Evolutionary conservation across 129 eudicot species (phyloP), one percentile per base, ranked within the genome.

Genomic region (Centella asiatica): DNA sequence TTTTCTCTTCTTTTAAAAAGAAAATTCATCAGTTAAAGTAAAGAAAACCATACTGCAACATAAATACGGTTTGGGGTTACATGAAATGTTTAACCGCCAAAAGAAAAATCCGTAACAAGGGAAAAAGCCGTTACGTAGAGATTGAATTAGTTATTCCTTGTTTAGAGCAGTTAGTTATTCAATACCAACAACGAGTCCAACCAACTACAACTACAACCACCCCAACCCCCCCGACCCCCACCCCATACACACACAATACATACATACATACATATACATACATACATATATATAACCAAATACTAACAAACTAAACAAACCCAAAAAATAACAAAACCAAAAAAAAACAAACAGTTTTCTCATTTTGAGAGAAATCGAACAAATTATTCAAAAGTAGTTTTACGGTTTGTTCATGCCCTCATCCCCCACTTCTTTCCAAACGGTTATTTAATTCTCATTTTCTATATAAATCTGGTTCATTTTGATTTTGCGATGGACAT

Each of bases 111-210:
- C 27, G 14, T 24, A 53, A 17, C 15, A 57, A 13, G 22, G 20
- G 12, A 9, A 57, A 57, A 32, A 20, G 44, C 62, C 44, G 63
- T 57, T 57, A 57, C 63, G 40, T 57, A 23, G 39, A 57, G 46
- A 57, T 57, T 40, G 36, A 57, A 57, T 57, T 45, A 57, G 63
- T 57, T 57, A 34, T 23, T 17, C 59, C 59, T 25, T 53, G 23
- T 28, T 14, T 31, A 19, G 62, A 57, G 29, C 23, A 57, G 63
- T 33, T 55, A 57, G 63, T 57, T 57, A 9, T 25, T 56, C 24
- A 22, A 22, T 11, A 42, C 0, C 15, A 42, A 17, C 19, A 42
- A 42, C 2, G 2, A 42, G 46, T 42, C 23, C 63, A 57, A 33
- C 63, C 19, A 56, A 56, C 61, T 56, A 29, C 61, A 56, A n/a